These are phyloP conservation scores for Friedmanniomyces simplex DNA, from an alignment of 495 filamentous ascomycete genomes.

Conservation along the genomic window DNA sequence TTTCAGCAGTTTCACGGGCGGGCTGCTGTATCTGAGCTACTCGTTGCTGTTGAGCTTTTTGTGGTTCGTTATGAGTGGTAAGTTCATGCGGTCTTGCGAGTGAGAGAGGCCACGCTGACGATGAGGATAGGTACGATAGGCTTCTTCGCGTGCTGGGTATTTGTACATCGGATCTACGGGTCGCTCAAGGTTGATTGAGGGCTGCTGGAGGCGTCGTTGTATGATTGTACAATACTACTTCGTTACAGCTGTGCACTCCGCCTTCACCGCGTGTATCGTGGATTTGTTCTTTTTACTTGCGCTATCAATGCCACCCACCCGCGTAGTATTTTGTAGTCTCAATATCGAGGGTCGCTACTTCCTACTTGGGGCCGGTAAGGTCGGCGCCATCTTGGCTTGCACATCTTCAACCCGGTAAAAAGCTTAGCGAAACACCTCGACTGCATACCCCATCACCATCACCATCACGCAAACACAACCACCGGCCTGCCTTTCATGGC, in stretches of 20 bases:
- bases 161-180: conserved; percentile 83
- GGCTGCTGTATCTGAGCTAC: conserved; percentile 89
- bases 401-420: no score
- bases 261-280: neutral
- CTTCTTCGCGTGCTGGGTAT: conserved; percentile 88
- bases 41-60: conserved; percentile 78
- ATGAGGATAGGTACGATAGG: conserved; percentile 67
- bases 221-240: neutral
- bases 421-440: no score
- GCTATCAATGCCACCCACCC: neutral
- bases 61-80: conserved; percentile 87
- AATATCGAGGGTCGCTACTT: no score
- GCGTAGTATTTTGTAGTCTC: no score
- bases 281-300: neutral
- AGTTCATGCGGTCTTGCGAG: no score
- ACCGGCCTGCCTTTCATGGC: no score
- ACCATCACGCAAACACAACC: no score
- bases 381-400: no score
- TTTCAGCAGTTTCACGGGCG: conserved; percentile 72
- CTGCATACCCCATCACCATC: no score
- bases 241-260: neutral
- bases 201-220: neutral
- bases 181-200: conserved; percentile 82
- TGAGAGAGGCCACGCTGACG: neutral
- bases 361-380: no score